Percentiles rank a stretch among this genome's conserved stretches.
Evolutionary conservation across 129 eudicot genomes (phyloP).

Genomic region (Artemisia annua): DNA sequence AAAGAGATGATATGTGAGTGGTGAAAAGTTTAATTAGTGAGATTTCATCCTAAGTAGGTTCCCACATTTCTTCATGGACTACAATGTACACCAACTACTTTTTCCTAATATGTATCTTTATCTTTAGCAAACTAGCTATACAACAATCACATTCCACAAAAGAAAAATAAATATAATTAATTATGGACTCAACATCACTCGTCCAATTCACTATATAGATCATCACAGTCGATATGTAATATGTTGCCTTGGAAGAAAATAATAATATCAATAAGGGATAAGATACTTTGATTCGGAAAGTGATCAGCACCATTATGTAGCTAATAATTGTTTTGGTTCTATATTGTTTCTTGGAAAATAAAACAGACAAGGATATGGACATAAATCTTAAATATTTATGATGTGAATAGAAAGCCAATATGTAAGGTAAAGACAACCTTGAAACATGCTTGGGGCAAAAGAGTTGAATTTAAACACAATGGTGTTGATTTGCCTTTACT

Average conservation of each 20-base stretch:
- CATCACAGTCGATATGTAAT: too few species aligned
- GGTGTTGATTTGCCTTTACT: slow-evolving; percentile 30
- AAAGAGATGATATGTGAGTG: too few species aligned
- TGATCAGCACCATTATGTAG: slow-evolving; percentile 11
- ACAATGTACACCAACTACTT: too few species aligned
- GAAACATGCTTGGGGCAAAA: slow-evolving; percentile 35
- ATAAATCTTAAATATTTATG: slow-evolving; percentile 9
- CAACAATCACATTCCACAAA: too few species aligned
- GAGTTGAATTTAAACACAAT: slow-evolving; percentile 28
- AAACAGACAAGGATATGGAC: slow-evolving; percentile 8
- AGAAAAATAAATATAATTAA: too few species aligned
- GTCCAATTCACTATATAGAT: background rate
- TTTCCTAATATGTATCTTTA: too few species aligned
- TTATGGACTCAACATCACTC: background rate
- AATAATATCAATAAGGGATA: background rate
- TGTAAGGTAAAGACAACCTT: slow-evolving; percentile 23
- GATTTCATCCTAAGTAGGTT: too few species aligned
- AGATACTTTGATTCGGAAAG: background rate
- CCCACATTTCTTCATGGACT: too few species aligned
- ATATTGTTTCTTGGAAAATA: background rate
- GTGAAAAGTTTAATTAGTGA: too few species aligned
- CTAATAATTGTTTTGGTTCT: slow-evolving; percentile 14
- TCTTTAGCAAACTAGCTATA: too few species aligned
- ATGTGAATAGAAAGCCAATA: slow-evolving; percentile 25
- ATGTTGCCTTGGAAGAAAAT: background rate